Conservation (phyloP, 345 rosid species). For the Durio zibethinus region DNA sequence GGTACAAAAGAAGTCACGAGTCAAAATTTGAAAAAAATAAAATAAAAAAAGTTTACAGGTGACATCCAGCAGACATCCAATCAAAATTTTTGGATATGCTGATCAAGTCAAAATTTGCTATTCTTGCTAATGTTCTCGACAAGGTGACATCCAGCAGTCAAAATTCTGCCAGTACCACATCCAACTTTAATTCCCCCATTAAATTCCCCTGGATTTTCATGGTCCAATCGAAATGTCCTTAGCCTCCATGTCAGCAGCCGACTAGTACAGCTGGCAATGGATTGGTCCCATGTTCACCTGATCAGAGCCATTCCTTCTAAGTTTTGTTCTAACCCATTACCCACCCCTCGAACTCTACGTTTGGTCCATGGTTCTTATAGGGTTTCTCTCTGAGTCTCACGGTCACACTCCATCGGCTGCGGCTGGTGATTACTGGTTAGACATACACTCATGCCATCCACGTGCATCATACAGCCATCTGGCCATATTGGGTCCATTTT, state of each 20-base stretch:
- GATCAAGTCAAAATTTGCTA: no score
- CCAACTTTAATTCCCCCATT: slow-evolving; percentile 10
- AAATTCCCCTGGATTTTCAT: background rate
- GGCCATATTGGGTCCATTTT: background rate
- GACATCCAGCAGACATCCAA: no score
- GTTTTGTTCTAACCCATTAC: background rate
- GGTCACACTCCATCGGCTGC: background rate
- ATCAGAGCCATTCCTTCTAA: background rate
- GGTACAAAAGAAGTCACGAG: background rate
- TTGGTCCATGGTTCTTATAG: background rate
- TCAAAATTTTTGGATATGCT: no score
- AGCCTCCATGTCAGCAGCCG: background rate
- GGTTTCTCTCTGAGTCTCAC: background rate
- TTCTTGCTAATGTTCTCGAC: no score
- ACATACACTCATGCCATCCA: background rate
- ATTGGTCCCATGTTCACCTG: background rate
- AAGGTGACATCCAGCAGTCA: no score
- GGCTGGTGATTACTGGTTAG: background rate
- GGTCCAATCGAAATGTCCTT: background rate
- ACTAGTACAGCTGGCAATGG: background rate
- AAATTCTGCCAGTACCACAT: background rate
- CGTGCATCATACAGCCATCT: background rate
- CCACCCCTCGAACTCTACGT: background rate
- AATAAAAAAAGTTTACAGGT: no score
- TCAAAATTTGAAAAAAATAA: no score